phyloP scores from a whole-genome alignment of 2,329 filamentous ascomycete genomes.

The Botryotinia convoluta region DNA sequence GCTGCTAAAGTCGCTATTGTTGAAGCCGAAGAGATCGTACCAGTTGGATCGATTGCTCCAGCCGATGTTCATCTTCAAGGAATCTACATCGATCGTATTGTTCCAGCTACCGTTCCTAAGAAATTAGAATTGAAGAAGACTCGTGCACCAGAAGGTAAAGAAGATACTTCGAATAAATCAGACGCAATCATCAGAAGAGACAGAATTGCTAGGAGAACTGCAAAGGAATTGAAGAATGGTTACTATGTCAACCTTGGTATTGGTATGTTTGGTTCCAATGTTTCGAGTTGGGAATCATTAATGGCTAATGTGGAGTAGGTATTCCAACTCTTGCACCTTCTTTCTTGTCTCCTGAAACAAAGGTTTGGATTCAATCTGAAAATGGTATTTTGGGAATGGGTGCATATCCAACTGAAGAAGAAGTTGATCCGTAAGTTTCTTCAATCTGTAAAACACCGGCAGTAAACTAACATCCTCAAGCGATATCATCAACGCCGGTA shows the following conservation, averaged over 20 bases:
- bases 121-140: conserved; percentile 65
- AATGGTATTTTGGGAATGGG: conserved; percentile 85
- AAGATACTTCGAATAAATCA: conserved; percentile 64
- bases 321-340: conserved; percentile 83
- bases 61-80: conserved; percentile 75
- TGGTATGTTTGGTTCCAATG: conserved; percentile 44
- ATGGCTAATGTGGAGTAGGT: conserved; percentile 55
- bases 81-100: conserved; percentile 77
- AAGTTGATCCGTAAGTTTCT: conserved; percentile 57
- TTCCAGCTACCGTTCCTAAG: conserved; percentile 69
- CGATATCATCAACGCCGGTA: conserved; percentile 81
- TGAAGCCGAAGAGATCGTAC: conserved; percentile 80
- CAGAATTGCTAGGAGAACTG: conserved; percentile 72
- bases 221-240: conserved; percentile 77
- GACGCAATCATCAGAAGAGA: conserved; percentile 57
- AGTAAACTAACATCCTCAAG: neutral
- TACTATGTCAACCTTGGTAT: conserved; percentile 78
- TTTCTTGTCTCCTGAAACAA: conserved; percentile 64
- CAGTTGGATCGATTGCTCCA: conserved; percentile 67
- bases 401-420: conserved; percentile 68
- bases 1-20: conserved; percentile 75
- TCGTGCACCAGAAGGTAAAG: conserved; percentile 61
- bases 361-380: conserved; percentile 83
- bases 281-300: no score
- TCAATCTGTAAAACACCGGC: no score